Conservation (phyloP, 2,329 filamentous ascomycete genomes). For the Ceratocystis lukuohia region DNA sequence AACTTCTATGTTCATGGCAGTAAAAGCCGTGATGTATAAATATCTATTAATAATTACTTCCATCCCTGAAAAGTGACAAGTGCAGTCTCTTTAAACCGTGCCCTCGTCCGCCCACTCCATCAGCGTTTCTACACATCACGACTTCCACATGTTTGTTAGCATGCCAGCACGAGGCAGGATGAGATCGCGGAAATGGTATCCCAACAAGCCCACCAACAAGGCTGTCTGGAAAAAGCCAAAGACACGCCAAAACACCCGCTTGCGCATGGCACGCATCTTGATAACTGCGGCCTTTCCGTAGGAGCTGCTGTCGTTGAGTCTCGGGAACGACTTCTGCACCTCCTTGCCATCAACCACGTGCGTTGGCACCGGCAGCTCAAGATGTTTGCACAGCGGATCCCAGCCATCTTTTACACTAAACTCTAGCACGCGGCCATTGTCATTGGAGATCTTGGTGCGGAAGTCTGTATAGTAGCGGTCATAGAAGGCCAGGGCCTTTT, state of each 20-base stretch:
- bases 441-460: slow-evolving; percentile 26
- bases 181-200: slow-evolving; percentile 13
- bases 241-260: slow-evolving; percentile 19
- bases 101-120: not conserved
- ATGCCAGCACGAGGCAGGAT: slow-evolving; percentile 4
- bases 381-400: slow-evolving; percentile 30
- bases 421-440: slow-evolving; percentile 27
- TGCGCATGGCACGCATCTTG: slow-evolving; percentile 19
- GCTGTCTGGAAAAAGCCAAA: slow-evolving; percentile 18
- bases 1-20: not conserved
- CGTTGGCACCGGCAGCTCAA: slow-evolving; percentile 29
- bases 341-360: slow-evolving; percentile 23
- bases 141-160: not conserved
- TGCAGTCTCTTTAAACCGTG: too few relatives aligned
- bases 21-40: not conserved
- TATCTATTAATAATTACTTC: not conserved
- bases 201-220: slow-evolving; percentile 13
- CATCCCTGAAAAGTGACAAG: too few relatives aligned
- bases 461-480: slow-evolving; percentile 29
- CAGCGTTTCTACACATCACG: not conserved
- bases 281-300: slow-evolving; percentile 16
- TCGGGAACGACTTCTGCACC: slow-evolving; percentile 21
- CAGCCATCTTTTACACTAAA: slow-evolving; percentile 31
- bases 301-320: slow-evolving; percentile 21
- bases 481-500: slow-evolving; percentile 29